Evolutionary conservation across 805 yeast species (phyloP).

Genomic region (Lachancea meyersii): DNA sequence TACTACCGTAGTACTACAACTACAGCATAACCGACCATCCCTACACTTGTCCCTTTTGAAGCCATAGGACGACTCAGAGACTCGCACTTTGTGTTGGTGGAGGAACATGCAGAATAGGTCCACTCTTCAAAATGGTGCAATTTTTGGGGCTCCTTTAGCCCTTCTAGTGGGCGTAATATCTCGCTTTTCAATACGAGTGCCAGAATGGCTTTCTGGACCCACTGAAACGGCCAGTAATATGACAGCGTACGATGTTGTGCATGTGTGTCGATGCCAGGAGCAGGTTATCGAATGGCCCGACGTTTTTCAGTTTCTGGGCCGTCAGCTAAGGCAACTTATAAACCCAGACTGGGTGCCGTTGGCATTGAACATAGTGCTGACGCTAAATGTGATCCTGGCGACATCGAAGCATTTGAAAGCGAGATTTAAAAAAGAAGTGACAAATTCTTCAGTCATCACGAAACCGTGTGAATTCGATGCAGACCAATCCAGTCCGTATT

Average conservation of each 20-base stretch:
- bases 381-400: neutral
- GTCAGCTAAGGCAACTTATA: neutral
- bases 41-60: no score
- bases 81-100: neutral
- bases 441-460: neutral
- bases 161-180: slow-evolving; percentile 3
- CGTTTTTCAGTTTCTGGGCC: slow-evolving; percentile 3
- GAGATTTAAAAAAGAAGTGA: neutral
- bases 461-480: neutral
- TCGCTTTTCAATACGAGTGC: neutral
- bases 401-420: neutral
- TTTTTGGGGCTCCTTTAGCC: slow-evolving; percentile 7
- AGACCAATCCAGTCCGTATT: neutral
- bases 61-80: no score
- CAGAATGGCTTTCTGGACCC: slow-evolving; percentile 2
- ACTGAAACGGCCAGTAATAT: neutral
- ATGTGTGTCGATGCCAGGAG: slow-evolving; percentile 4
- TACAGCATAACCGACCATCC: no score
- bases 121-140: neutral
- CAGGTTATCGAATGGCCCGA: slow-evolving; percentile 4
- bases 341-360: slow-evolving; percentile 1
- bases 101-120: slow-evolving; percentile 3
- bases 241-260: neutral
- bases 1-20: no score
- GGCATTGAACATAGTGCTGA: neutral